Conservation (phyloP, 108 stramenopile genomes). For the Discostella stelligeroides region DNA sequence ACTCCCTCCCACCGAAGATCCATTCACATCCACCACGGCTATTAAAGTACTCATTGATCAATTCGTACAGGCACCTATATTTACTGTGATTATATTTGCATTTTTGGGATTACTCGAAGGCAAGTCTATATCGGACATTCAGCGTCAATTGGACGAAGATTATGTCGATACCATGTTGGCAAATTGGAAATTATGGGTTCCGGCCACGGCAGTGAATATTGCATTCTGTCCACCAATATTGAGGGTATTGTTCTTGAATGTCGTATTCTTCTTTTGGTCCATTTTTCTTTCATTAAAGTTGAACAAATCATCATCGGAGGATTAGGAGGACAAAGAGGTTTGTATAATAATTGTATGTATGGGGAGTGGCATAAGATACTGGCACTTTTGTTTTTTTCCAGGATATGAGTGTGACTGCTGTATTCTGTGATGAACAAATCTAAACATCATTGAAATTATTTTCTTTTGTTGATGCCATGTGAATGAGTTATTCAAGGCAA, state of each 20-base stretch:
- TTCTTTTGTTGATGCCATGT: too few species aligned
- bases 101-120: slow-evolving; percentile 89
- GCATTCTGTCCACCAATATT: slow-evolving; percentile 89
- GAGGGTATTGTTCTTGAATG: slow-evolving; percentile 89
- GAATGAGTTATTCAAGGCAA: too few species aligned
- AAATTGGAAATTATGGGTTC: slow-evolving; percentile 90
- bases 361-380: too few species aligned
- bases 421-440: too few species aligned
- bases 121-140: slow-evolving; percentile 62
- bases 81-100: slow-evolving; percentile 90
- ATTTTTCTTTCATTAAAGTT: slow-evolving; percentile 88
- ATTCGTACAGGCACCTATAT: slow-evolving; percentile 92
- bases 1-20: slow-evolving; percentile 89
- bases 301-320: slow-evolving; percentile 76
- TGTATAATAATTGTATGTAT: too few species aligned
- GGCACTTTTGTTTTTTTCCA: too few species aligned
- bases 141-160: slow-evolving; percentile 76
- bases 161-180: slow-evolving; percentile 89
- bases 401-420: too few species aligned
- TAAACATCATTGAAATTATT: too few species aligned
- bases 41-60: slow-evolving; percentile 92
- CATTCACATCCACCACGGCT: slow-evolving; percentile 81
- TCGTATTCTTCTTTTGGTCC: slow-evolving; percentile 93
- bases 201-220: slow-evolving; percentile 89
- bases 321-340: not conserved